A percentile compares a stretch with the other conserved stretches of the same genome.
These are phyloP conservation scores for Metarhizium anisopliae DNA, from an alignment of 2,329 filamentous ascomycete genomes.

Conservation along the genomic window DNA sequence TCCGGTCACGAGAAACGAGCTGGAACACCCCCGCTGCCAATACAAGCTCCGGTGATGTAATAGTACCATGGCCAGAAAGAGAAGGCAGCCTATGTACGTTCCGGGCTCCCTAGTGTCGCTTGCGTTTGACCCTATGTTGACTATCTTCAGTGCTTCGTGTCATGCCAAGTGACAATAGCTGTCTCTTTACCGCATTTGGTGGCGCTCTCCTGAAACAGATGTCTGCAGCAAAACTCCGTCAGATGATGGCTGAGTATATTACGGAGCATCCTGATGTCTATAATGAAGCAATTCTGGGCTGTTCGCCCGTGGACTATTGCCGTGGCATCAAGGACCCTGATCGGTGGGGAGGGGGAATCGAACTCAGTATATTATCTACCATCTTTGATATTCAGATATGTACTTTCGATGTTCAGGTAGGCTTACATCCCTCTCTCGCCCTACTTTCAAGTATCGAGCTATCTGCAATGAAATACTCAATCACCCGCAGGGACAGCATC, in stretches of 20 bases:
- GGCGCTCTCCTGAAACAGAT: constrained; percentile 59
- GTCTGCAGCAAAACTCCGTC: constrained; percentile 52
- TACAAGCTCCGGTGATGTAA: constrained; percentile 20
- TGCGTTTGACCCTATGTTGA: background rate
- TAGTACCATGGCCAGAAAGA: constrained; percentile 39
- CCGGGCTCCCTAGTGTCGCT: background rate
- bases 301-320: constrained; percentile 66
- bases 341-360: constrained; percentile 87
- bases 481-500: constrained; percentile 19
- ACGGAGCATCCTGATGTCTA: constrained; percentile 64
- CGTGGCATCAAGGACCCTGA: constrained; percentile 70
- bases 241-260: constrained; percentile 71
- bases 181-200: constrained; percentile 84
- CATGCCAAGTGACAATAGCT: constrained; percentile 95
- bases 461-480: background rate
- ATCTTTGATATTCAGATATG: constrained; percentile 81
- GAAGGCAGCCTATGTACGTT: constrained; percentile 40
- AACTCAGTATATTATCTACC: constrained; percentile 75
- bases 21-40: background rate
- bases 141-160: constrained; percentile 62
- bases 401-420: constrained; percentile 65
- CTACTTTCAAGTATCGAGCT: background rate
- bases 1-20: background rate
- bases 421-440: background rate
- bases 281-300: constrained; percentile 67